phyloP scores from a whole-genome alignment of 306 rosid genomes.

The Malus sylvestris region DNA sequence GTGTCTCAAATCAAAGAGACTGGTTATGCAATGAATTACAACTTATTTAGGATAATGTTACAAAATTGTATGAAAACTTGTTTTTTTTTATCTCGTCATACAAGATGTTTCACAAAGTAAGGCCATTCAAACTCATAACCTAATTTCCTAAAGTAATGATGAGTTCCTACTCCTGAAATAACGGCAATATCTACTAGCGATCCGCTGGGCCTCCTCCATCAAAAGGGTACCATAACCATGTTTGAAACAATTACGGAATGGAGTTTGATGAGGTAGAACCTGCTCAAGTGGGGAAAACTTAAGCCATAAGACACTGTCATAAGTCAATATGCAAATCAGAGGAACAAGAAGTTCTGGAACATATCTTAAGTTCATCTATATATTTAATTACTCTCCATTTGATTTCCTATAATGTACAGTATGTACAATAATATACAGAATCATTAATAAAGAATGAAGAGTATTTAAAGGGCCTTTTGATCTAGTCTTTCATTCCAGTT shows the following conservation, averaged over 20 bases:
- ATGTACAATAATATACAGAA: too few species aligned
- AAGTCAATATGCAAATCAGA: too few species aligned
- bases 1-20: background rate
- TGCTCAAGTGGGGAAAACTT: too few species aligned
- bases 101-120: slow-evolving; percentile 84
- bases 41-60: background rate
- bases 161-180: slow-evolving; percentile 94
- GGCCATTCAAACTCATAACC: slow-evolving; percentile 97
- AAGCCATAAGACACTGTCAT: too few species aligned
- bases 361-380: too few species aligned
- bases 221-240: slow-evolving; percentile 96
- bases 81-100: slow-evolving; percentile 11
- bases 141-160: slow-evolving; percentile 82
- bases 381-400: too few species aligned
- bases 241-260: background rate
- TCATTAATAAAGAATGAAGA: too few species aligned
- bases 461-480: too few species aligned
- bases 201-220: slow-evolving; percentile 95
- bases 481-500: too few species aligned
- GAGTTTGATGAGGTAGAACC: too few species aligned
- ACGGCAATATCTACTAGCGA: slow-evolving; percentile 62
- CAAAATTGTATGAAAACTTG: slow-evolving; percentile 30
- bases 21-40: background rate
- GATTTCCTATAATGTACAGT: too few species aligned
- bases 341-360: too few species aligned